phyloP scores from a whole-genome alignment of 768 basidiomycete genomes.

The Phylloporus sp. region DNA sequence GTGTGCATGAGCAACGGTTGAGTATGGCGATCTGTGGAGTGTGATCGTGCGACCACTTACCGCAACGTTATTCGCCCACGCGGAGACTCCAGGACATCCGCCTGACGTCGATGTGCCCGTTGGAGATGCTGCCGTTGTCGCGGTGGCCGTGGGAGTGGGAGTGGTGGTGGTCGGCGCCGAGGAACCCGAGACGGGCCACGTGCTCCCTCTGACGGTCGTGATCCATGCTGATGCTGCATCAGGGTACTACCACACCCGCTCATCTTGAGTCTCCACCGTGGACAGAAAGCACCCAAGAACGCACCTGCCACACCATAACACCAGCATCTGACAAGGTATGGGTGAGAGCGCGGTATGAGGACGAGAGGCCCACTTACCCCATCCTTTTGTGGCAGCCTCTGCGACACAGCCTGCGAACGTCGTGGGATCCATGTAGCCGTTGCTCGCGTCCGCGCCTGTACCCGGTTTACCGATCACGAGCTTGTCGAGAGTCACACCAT shows the following conservation, averaged over 20 bases:
- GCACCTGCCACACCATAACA: constrained; percentile 44
- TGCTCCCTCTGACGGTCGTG: constrained; percentile 34
- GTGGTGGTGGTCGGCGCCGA: background rate
- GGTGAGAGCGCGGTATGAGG: background rate
- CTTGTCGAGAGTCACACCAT: constrained; percentile 44
- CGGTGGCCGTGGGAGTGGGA: background rate
- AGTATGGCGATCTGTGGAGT: background rate
- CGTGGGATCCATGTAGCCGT: constrained; percentile 55
- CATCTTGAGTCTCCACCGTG: background rate
- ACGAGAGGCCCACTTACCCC: constrained; percentile 46
- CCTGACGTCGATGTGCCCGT: constrained; percentile 25
- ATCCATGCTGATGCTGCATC: constrained; percentile 39
- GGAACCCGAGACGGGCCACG: constrained; percentile 30
- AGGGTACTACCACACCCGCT: constrained; percentile 37
- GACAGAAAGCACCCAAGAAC: background rate
- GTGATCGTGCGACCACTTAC: constrained; percentile 26
- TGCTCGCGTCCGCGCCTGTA: constrained; percentile 38
- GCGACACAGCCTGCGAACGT: constrained; percentile 57
- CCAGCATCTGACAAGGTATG: constrained; percentile 28
- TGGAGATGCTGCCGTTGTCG: constrained; percentile 12
- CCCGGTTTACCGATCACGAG: constrained; percentile 57
- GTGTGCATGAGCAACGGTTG: background rate
- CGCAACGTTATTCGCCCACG: constrained; percentile 38
- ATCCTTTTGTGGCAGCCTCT: constrained; percentile 58
- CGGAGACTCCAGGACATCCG: constrained; percentile 39